Conservation (phyloP, 1,284 basidiomycete species). For the Ganoderma boninense region DNA sequence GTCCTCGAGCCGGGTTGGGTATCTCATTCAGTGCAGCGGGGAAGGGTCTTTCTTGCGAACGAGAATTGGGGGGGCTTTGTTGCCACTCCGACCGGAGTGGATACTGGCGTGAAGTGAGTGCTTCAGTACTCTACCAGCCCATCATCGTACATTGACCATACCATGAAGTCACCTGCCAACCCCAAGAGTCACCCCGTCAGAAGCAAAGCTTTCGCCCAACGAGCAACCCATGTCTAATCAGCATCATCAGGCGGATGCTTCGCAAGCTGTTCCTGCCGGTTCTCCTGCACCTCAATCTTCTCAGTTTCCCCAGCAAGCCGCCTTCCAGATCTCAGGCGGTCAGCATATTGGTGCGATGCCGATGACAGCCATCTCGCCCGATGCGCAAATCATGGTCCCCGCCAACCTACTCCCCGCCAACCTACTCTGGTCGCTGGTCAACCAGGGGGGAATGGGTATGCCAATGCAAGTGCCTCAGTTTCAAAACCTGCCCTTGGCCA, state of each 20-base stretch:
- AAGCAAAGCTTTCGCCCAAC: constrained; percentile 28
- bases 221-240: constrained; percentile 19
- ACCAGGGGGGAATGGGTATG: constrained; percentile 14
- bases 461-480: constrained; percentile 19
- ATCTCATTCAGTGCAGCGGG: constrained; percentile 37
- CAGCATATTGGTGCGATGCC: constrained; percentile 14
- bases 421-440: constrained; percentile 15
- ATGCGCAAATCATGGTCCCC: constrained; percentile 18
- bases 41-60: constrained; percentile 50
- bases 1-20: constrained; percentile 48
- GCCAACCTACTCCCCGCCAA: constrained; percentile 22
- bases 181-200: constrained; percentile 63
- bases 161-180: constrained; percentile 59
- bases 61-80: constrained; percentile 65
- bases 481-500: constrained; percentile 14
- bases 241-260: constrained; percentile 4
- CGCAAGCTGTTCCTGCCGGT: constrained; percentile 1
- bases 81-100: not conserved
- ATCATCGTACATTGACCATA: constrained; percentile 17
- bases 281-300: constrained; percentile 7
- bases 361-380: constrained; percentile 17
- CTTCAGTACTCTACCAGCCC: not conserved
- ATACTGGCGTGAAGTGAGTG: constrained; percentile 29
- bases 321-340: constrained; percentile 12
- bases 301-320: constrained; percentile 13